Percentiles rank a stretch among this genome's conserved stretches.
Conservation (phyloP, 169 alveolate genomes). For the Cytauxzoon felis region DNA sequence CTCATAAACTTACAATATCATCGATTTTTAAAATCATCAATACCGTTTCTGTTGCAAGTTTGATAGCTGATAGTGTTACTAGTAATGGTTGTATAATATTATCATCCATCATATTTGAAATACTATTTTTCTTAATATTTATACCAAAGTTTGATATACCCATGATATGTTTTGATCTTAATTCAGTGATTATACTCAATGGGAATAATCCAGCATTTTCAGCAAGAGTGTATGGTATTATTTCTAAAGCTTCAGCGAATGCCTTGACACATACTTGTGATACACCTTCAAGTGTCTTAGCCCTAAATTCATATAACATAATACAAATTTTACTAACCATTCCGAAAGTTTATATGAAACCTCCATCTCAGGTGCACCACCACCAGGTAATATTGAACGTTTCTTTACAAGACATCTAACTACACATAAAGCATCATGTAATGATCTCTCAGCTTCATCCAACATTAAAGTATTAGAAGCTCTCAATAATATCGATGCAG, state of each 20-base stretch:
- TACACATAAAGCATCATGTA: slow-evolving; percentile 98
- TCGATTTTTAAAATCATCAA: slow-evolving; percentile 98
- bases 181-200: slow-evolving; percentile 92
- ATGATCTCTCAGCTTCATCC: slow-evolving; percentile 98
- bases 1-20: slow-evolving; percentile 94
- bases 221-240: slow-evolving; percentile 99
- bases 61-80: slow-evolving; percentile 94
- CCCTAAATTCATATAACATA: slow-evolving; percentile 34
- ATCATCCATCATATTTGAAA: slow-evolving; percentile 87
- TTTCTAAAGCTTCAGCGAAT: slow-evolving; percentile 97
- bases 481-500: slow-evolving; percentile 93
- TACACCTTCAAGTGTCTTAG: slow-evolving; percentile 90
- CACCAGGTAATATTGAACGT: slow-evolving; percentile 97
- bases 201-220: slow-evolving; percentile 99
- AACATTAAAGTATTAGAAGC: slow-evolving; percentile 91
- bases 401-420: slow-evolving; percentile 95
- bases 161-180: slow-evolving; percentile 87
- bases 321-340: slow-evolving; percentile 18
- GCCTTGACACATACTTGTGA: slow-evolving; percentile 92
- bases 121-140: slow-evolving; percentile 87
- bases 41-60: slow-evolving; percentile 97
- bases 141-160: slow-evolving; percentile 91
- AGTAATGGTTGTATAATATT: slow-evolving; percentile 95
- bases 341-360: slow-evolving; percentile 83
- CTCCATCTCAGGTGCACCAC: slow-evolving; percentile 99